phyloP scores from a whole-genome alignment of 805 yeast species.

The Kodamaea hsintzibuensis region DNA sequence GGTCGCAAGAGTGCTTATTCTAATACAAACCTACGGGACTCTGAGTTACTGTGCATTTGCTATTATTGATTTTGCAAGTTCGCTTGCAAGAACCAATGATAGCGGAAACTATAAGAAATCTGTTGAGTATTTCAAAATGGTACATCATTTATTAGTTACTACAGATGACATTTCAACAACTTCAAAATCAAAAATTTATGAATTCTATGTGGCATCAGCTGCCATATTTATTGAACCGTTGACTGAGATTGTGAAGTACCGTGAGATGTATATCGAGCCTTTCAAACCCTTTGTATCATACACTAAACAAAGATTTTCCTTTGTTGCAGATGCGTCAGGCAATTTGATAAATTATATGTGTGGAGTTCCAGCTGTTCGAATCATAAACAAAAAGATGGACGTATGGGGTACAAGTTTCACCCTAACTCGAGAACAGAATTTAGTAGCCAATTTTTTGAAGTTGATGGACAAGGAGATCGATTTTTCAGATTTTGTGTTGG shows the following conservation, averaged over 20 bases:
- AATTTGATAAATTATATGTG: slow-evolving; percentile 16
- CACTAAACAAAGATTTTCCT: slow-evolving; percentile 6
- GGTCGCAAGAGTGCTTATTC: slow-evolving; percentile 31
- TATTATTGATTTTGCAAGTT: slow-evolving; percentile 40
- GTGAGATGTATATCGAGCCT: slow-evolving; percentile 17
- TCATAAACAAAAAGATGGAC: not conserved
- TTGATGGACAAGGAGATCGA: slow-evolving; percentile 5
- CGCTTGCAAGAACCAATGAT: slow-evolving; percentile 26
- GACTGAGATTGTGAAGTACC: slow-evolving; percentile 30
- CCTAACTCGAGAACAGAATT: not conserved
- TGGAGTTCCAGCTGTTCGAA: slow-evolving; percentile 14
- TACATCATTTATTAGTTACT: slow-evolving; percentile 36
- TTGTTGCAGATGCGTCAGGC: slow-evolving; percentile 15
- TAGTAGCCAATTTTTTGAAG: not conserved
- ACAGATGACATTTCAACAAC: slow-evolving; percentile 34
- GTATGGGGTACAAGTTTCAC: not conserved
- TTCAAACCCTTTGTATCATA: slow-evolving; percentile 15
- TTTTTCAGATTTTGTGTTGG: not conserved
- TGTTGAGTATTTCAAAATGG: slow-evolving; percentile 42
- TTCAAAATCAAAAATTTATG: slow-evolving; percentile 40
- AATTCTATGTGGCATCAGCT: slow-evolving; percentile 40
- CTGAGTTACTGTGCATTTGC: slow-evolving; percentile 42
- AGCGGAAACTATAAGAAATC: slow-evolving; percentile 36
- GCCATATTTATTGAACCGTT: slow-evolving; percentile 46
- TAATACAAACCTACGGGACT: slow-evolving; percentile 41